phyloP scores from a whole-genome alignment of 2,329 filamentous ascomycete species.

The Pezicula neosporulosa region DNA sequence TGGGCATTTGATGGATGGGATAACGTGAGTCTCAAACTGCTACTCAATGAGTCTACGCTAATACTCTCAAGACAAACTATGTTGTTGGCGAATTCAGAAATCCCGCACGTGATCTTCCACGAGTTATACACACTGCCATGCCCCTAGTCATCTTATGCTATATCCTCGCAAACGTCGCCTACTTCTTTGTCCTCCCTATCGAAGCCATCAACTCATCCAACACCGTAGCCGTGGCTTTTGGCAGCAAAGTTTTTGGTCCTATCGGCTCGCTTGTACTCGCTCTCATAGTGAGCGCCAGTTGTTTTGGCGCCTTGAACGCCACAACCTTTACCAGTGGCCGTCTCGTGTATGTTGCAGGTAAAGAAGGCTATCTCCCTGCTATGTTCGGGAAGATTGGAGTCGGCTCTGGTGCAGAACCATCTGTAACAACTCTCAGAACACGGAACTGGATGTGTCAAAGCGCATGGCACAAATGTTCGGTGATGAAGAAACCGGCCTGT shows the following conservation, averaged over 20 bases:
- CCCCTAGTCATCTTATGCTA: constrained; percentile 90
- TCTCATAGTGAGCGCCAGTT: constrained; percentile 84
- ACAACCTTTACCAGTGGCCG: constrained; percentile 91
- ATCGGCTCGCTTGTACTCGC: constrained; percentile 80
- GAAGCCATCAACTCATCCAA: constrained; percentile 81
- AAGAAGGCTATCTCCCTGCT: constrained; percentile 87
- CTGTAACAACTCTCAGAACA: constrained; percentile 42
- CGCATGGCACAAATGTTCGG: constrained; percentile 61
- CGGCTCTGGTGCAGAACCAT: constrained; percentile 36
- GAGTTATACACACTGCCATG: constrained; percentile 95
- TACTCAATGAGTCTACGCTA: constrained; percentile 3
- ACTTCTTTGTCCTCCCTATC: constrained; percentile 88
- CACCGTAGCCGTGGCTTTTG: constrained; percentile 94
- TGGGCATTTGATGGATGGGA: constrained; percentile 99
- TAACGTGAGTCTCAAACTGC: constrained; percentile 62
- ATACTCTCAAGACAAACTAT: constrained; percentile 77
- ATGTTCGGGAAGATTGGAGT: constrained; percentile 83
- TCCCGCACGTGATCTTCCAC: constrained; percentile 81
- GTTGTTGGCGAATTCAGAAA: constrained; percentile 97
- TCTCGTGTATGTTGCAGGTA: constrained; percentile 88
- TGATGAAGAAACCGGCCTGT: constrained; percentile 75
- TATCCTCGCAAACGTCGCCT: constrained; percentile 85
- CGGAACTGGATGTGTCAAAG: constrained; percentile 55
- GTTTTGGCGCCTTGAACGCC: constrained; percentile 92
- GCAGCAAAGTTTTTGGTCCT: constrained; percentile 82